Percentiles rank a stretch among this genome's conserved stretches.
Evolutionary conservation across 2,329 filamentous ascomycete genomes (phyloP).

Genomic region (Clarireedia paspali): DNA sequence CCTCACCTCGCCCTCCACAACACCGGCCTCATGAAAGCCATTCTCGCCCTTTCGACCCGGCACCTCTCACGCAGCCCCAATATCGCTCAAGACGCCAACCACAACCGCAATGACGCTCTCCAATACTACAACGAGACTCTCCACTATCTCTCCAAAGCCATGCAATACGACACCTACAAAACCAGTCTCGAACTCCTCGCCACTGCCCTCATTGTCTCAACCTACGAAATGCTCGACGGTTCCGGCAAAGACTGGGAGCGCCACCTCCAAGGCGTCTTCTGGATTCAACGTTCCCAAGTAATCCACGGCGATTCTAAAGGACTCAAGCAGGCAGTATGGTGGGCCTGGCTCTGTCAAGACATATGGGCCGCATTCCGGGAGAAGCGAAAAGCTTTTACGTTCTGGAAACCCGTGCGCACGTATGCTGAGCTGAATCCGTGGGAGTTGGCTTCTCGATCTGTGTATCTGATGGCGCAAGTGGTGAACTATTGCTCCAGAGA

Average conservation of each 20-base stretch:
- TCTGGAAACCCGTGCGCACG: slow-evolving; percentile 47
- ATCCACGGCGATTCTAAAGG: slow-evolving; percentile 52
- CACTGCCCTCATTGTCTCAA: slow-evolving; percentile 52
- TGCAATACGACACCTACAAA: slow-evolving; percentile 50
- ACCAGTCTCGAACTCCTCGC: slow-evolving; percentile 50
- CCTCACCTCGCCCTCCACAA: too few relatives aligned
- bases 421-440: slow-evolving; percentile 41
- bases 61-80: too few relatives aligned
- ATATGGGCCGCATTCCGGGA: slow-evolving; percentile 58
- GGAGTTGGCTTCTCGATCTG: slow-evolving; percentile 44
- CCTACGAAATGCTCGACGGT: slow-evolving; percentile 59
- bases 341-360: slow-evolving; percentile 60
- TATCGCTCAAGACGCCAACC: background rate
- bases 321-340: slow-evolving; percentile 53
- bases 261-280: slow-evolving; percentile 57
- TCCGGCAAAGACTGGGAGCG: slow-evolving; percentile 49
- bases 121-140: slow-evolving; percentile 57
- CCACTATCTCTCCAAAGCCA: slow-evolving; percentile 51
- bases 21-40: too few relatives aligned
- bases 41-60: too few relatives aligned
- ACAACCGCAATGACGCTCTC: slow-evolving; percentile 33
- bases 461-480: slow-evolving; percentile 48
- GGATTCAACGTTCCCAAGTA: slow-evolving; percentile 55
- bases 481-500: slow-evolving; percentile 52
- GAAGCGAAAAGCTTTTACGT: slow-evolving; percentile 45